Base-by-base conservation (phyloP, 257 asterid genomes). In the Nicotiana sylvestris region DNA sequence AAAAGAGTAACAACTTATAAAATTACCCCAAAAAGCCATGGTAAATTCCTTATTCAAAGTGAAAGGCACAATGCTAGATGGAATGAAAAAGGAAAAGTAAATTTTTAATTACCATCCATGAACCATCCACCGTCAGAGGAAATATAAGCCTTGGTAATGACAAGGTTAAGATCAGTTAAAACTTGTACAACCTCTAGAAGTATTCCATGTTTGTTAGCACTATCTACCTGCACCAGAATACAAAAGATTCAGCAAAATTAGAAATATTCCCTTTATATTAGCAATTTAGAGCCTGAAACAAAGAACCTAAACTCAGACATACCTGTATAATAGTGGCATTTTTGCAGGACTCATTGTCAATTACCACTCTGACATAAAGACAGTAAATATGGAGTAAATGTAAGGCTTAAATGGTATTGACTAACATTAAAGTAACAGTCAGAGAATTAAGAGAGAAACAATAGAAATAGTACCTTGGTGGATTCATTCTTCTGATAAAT, bases 91-190 rank as follows among this genome's bases (percentile, higher is more conserved):
- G 6, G 39, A 35, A 56, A 70, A 21, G 57, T 5, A 66, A 12
- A 61, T 53, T 43, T 39, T 66, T 35, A 39, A 35, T 81, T 85
- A 85, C 87, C 87, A 81, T 85, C 87, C 87, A 85, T 85, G 83
- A 85, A 81, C 85, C 87, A 85, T 64, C 82, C 87, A 49, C 87
- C 87, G 81, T 85, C 85, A 33, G 87, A 85, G 25, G 78, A 72
- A 61, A 85, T 85, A 76, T 85, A 81, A 67, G 85, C 85, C 77
- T 85, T 85, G 1, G 85, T 82, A 33, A 82, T 61, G 11, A 82
- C 66, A 77, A 85, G 85, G 77, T 68, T 85, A 66, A 85, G 81
- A 85, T 85, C 87, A 29, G 85, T 82, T 61, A 85, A 70, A 62
- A 85, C 53, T 85, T 82, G 87, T 2, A 85, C 85, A 27, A 85